Base-by-base conservation (phyloP, 2,329 filamentous ascomycete genomes). In the Apiospora sp. region DNA sequence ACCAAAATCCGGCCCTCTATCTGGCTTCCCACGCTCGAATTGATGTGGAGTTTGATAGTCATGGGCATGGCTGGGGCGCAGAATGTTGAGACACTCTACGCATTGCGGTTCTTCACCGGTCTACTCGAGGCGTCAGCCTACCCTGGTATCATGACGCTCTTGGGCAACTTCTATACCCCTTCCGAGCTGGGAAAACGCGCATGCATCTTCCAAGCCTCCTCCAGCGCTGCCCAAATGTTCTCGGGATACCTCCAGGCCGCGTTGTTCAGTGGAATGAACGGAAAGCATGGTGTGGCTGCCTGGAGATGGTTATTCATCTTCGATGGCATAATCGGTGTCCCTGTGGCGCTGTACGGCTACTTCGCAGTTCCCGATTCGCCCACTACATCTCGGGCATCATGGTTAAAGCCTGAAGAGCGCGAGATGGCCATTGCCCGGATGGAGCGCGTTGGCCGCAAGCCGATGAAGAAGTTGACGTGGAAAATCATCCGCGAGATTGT, bases 261-360 rank as follows among this genome's bases (percentile, higher is more conserved):
- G 4, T 77, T 85, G 0, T 83, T 84, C 68, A 78, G 76, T 13
- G 80, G 81, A 7, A 80, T 85, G 73, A 79, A 85, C 51, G 82
- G 83, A 1, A 75, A 73, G 1, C 71, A 77, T 5, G 83, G 83
- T 0, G 78, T 83, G 4, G 74, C 80, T 0, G 85, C 82, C 0
- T 86, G 84, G 84, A 82, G 83, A 61, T 86, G 84, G 84, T 80
- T 86, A 1, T 86, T 86, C 72, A 80, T 86, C 61, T 83, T 86
- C 75, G 84, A 85, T 72, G 83, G 83, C 1, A 76, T 82, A 10
- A 80, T 83, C 43, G 78, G 78, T 1, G 75, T 82, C 2, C 79
- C 81, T 1, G 76, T 82, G 43, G 80, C 78, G 16, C 14, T 80
- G 0, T 80, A 79, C 43, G 82, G 81, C 3, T 16, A 79, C 0